Percentiles rank a stretch among this genome's conserved stretches.
Conservation (phyloP, 2,329 filamentous ascomycete species). For the Curvularia spicifera region DNA sequence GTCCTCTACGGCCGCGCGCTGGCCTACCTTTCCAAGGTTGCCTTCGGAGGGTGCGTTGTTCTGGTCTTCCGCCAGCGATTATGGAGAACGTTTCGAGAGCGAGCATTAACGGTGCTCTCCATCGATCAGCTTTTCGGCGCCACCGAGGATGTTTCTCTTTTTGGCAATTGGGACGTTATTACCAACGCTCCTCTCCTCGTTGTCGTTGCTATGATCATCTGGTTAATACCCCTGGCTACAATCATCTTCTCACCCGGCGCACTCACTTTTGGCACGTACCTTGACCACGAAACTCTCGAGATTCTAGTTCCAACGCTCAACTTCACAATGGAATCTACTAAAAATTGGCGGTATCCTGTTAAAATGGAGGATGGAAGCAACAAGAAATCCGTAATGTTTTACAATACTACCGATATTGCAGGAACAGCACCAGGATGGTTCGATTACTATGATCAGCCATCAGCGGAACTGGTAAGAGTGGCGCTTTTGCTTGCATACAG, state of each 20-base stretch:
- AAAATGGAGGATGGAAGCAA: constrained; percentile 30
- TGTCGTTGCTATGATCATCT: constrained; percentile 40
- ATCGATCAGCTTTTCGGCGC: constrained; percentile 48
- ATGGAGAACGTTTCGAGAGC: constrained; percentile 44
- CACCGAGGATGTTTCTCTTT: constrained; percentile 44
- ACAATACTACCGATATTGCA: constrained; percentile 43
- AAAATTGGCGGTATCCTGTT: constrained; percentile 41
- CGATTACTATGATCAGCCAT: constrained; percentile 48
- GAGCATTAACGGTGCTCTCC: constrained; percentile 41
- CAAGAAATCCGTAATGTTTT: constrained; percentile 41
- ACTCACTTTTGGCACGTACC: constrained; percentile 45
- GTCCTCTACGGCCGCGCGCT: constrained; percentile 46
- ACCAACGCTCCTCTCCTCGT: constrained; percentile 37
- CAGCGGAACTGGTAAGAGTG: constrained; percentile 35
- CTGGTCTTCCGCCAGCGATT: constrained; percentile 46
- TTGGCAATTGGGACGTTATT: constrained; percentile 43
- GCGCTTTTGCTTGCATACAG: constrained; percentile 43
- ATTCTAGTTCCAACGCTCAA: constrained; percentile 36
- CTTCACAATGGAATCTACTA: constrained; percentile 42
- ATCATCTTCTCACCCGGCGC: constrained; percentile 49
- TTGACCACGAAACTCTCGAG: constrained; percentile 23
- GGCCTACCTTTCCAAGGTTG: constrained; percentile 45
- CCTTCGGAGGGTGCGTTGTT: constrained; percentile 42
- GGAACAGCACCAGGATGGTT: constrained; percentile 33
- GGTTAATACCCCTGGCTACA: constrained; percentile 47